Conservation (phyloP, 352 stramenopile genomes). For the Peronospora belbahrii region DNA sequence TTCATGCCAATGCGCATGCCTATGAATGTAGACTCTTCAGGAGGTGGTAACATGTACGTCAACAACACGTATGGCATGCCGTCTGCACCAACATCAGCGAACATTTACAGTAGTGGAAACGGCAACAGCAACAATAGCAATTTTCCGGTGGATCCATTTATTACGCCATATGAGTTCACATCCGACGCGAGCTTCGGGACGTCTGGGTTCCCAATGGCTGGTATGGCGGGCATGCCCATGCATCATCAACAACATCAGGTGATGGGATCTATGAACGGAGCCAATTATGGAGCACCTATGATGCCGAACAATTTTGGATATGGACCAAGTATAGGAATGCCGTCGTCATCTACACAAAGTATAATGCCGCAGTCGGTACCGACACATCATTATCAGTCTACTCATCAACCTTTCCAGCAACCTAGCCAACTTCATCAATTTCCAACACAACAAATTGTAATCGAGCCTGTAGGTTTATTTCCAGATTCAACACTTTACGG, state of each 20-base stretch:
- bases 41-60: constrained; percentile 38
- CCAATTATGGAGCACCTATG: constrained; percentile 26
- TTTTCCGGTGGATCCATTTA: constrained; percentile 59
- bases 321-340: constrained; percentile 19
- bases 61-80: constrained; percentile 19
- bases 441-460: constrained; percentile 16
- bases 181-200: constrained; percentile 29
- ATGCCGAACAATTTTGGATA: constrained; percentile 42
- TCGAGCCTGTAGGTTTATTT: constrained; percentile 15
- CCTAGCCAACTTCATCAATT: too few species aligned
- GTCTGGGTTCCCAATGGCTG: constrained; percentile 29
- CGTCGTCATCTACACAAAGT: constrained; percentile 16
- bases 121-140: constrained; percentile 26
- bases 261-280: constrained; percentile 43
- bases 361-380: constrained; percentile 23
- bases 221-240: constrained; percentile 35
- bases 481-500: constrained; percentile 34
- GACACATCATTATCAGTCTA: constrained; percentile 22
- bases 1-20: constrained; percentile 59
- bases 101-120: constrained; percentile 9
- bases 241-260: constrained; percentile 34
- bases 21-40: constrained; percentile 34
- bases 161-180: constrained; percentile 37
- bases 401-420: constrained; percentile 23
- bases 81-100: constrained; percentile 2